Percentiles rank a stretch among this genome's conserved stretches.
Conservation (phyloP, 2,329 filamentous ascomycete genomes). For the Zasmidium cellare region DNA sequence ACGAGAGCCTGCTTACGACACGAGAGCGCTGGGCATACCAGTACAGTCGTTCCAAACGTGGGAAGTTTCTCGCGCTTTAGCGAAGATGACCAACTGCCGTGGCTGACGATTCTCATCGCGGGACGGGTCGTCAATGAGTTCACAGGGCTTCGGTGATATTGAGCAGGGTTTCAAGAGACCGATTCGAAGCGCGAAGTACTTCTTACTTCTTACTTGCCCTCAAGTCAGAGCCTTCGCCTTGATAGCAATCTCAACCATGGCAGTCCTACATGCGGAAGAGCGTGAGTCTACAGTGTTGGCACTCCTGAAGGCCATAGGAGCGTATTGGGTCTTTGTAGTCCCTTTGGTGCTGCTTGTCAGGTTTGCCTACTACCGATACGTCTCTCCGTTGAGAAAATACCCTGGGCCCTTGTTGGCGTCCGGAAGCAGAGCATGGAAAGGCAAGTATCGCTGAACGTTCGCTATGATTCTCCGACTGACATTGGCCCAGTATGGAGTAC, state of each 20-base stretch:
- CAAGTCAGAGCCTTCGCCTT: neutral
- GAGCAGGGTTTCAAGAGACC: no score
- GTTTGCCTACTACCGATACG: conserved; percentile 31
- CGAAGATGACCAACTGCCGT: neutral
- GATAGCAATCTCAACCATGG: conserved; percentile 22
- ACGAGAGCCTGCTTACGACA: no score
- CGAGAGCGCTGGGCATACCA: no score
- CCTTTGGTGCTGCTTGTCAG: conserved; percentile 28
- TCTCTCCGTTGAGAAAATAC: conserved; percentile 29
- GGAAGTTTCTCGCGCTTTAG: neutral
- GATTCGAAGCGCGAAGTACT: no score
- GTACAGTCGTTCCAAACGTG: no score
- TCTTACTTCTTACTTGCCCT: neutral
- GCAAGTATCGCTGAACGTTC: conserved; percentile 1
- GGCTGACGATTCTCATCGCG: no score
- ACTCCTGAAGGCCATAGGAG: conserved; percentile 14
- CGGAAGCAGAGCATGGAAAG: conserved; percentile 33
- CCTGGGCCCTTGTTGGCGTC: conserved; percentile 33
- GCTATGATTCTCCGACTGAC: neutral
- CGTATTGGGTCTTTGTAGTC: conserved; percentile 25
- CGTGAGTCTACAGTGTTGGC: conserved; percentile 17
- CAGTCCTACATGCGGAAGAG: conserved; percentile 6
- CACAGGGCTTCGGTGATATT: no score
- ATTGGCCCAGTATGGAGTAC: conserved; percentile 20
- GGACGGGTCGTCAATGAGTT: no score